Evolutionary conservation across 352 stramenopile genomes (phyloP), one percentile per base, ranked within the genome.

Genomic region (Globisporangium megalacanthum): DNA sequence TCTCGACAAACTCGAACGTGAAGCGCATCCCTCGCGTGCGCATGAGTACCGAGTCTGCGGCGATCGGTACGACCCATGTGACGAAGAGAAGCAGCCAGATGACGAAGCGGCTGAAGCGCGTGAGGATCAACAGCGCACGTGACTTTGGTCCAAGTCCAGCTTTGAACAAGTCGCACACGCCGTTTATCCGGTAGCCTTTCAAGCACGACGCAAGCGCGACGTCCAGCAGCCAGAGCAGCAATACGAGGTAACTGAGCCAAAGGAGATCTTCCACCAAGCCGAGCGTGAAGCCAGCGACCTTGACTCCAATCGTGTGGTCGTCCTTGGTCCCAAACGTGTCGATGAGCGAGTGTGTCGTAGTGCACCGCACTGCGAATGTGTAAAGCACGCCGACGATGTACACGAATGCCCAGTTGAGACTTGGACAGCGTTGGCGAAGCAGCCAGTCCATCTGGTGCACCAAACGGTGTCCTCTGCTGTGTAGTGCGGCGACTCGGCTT

Each of bases 1-100:
- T 72, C 0, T 49, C 54, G 13, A 82, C 64, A 15, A 80, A 64
- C 20, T 82, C 73, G 19, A 77, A 76, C 35, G 71, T 83, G 54
- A 83, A 77, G 15, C 73, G 71, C 55, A 72, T 70, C 14, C 68
- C 39, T 0, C 66, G 67, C 1, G 70, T 64, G 6, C 64, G 66
- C 31, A 86, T 50, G 15, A 83, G 57, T 47, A 81, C 47, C 42
- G 70, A 54, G 49, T 83, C 73, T 1, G 66, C 65, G 1, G 64
- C 56, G 37, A 80, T 72, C 3, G 70, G 65, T 7, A 50, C 44
- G 9, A 69, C 50, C 44, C 56, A 60, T 3, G 58, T 35, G 1
- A 68, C 39, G 47, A 77, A 77, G 5, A 81, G 58, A 0, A 58
- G 2, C 33, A 71, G 68, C 14, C 60, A 76, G 4, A 71, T 49